phyloP scores from a whole-genome alignment of 1,284 basidiomycete genomes.

The Leccinum fuscescens region DNA sequence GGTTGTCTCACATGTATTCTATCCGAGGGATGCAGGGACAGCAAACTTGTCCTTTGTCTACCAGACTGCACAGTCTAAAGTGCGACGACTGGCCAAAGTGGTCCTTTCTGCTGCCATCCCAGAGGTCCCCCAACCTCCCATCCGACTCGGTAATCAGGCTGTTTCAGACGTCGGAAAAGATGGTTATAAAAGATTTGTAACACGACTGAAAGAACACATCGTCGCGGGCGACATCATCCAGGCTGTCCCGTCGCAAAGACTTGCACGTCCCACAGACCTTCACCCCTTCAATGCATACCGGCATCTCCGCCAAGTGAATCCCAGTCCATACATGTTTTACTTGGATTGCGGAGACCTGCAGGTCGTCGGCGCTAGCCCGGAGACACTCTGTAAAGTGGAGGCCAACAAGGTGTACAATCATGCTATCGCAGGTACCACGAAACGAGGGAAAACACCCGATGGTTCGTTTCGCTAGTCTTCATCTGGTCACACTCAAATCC shows the following conservation, averaged over 20 bases:
- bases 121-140: conserved; percentile 65
- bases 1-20: conserved; percentile 93
- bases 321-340: conserved; percentile 99
- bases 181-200: conserved; percentile 93
- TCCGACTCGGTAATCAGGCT: conserved; percentile 69
- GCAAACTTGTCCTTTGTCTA: conserved; percentile 77
- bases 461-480: conserved; percentile 48
- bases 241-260: conserved; percentile 93
- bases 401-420: conserved; percentile 94
- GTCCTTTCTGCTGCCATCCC: conserved; percentile 60
- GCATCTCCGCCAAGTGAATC: conserved; percentile 91
- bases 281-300: conserved; percentile 98
- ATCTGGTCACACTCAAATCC: conserved; percentile 7
- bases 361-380: conserved; percentile 95
- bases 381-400: conserved; percentile 96
- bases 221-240: conserved; percentile 98
- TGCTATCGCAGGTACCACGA: conserved; percentile 95
- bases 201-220: conserved; percentile 90
- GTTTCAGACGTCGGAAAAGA: conserved; percentile 91
- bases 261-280: conserved; percentile 80
- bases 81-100: conserved; percentile 69
- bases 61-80: conserved; percentile 77
- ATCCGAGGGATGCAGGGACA: conserved; percentile 64
- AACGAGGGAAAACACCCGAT: conserved; percentile 80
- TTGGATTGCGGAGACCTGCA: conserved; percentile 91